Evolutionary conservation across 1,139 yeast genomes (phyloP).

Genomic region (Debaryomyces udenii): DNA sequence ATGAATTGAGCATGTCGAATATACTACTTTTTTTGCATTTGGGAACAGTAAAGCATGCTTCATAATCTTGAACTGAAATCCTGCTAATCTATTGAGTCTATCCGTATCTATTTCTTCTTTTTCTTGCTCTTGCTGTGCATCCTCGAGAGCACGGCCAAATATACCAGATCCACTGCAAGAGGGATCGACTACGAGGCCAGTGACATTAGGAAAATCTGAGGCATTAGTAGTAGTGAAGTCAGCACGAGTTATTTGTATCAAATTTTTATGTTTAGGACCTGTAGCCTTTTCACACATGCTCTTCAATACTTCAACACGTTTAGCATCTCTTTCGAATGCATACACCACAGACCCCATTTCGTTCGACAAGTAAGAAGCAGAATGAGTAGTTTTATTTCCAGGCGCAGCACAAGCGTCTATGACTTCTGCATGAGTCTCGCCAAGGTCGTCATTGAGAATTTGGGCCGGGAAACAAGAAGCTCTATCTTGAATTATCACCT

Average conservation of each 20-base stretch:
- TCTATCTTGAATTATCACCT: conserved; percentile 88
- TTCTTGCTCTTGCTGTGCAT: conserved; percentile 42
- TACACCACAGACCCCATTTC: conserved; percentile 50
- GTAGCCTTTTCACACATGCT: conserved; percentile 85
- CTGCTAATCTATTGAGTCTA: conserved; percentile 72
- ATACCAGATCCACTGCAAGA: conserved; percentile 98
- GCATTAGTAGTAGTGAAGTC: conserved; percentile 81
- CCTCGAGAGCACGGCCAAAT: conserved; percentile 77
- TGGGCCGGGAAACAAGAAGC: conserved; percentile 97
- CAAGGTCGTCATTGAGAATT: conserved; percentile 60
- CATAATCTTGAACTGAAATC: conserved; percentile 84
- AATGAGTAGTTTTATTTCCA: conserved; percentile 94
- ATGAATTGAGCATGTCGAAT: conserved; percentile 94
- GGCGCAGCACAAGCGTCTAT: conserved; percentile 99
- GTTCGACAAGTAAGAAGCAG: conserved; percentile 60
- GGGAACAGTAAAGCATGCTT: conserved; percentile 89
- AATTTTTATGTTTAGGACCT: conserved; percentile 41
- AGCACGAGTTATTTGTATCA: conserved; percentile 73
- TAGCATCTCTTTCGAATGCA: conserved; percentile 86
- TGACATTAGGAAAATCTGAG: conserved; percentile 60
- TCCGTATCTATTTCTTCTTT: conserved; percentile 51
- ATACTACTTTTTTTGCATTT: conserved; percentile 74
- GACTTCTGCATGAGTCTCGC: conserved; percentile 54
- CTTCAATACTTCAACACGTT: conserved; percentile 69
- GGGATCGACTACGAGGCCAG: conserved; percentile 91